A percentile compares a stretch with the other conserved stretches of the same genome.
Conservation (phyloP, 345 rosid species). For the Excoecaria agallocha region DNA sequence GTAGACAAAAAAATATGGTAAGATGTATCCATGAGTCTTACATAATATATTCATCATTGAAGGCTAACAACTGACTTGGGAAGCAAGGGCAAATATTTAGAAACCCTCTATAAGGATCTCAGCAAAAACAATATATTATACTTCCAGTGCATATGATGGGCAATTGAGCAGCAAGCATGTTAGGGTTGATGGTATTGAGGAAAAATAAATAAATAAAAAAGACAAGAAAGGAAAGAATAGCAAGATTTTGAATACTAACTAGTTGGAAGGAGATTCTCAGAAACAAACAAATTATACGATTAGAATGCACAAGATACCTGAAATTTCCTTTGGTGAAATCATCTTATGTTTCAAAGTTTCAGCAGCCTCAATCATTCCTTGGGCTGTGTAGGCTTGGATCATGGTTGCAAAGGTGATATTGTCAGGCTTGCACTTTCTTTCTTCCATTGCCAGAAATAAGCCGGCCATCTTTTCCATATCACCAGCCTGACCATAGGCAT, state of each 20-base stretch:
- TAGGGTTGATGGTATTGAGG: neutral
- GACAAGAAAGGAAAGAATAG: neutral
- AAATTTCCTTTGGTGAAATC: constrained; percentile 30
- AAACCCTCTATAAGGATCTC: neutral
- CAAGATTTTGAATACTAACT: neutral
- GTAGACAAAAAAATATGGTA: neutral
- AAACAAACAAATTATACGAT: neutral
- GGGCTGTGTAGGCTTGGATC: constrained; percentile 60
- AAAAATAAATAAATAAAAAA: neutral
- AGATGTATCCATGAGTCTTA: neutral
- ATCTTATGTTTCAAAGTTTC: constrained; percentile 50
- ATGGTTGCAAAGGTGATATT: constrained; percentile 61
- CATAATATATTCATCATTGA: neutral
- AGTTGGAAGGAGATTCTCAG: neutral
- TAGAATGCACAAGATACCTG: constrained; percentile 27
- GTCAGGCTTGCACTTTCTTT: constrained; percentile 65
- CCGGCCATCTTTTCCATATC: constrained; percentile 65
- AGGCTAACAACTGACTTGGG: neutral
- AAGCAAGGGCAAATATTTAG: neutral
- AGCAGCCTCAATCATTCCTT: constrained; percentile 64
- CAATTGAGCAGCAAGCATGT: neutral
- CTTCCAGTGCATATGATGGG: neutral
- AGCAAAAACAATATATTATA: neutral
- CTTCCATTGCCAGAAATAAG: constrained; percentile 59
- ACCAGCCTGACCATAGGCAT: constrained; percentile 71